Evolutionary conservation across 495 filamentous ascomycete species (phyloP), one percentile per base, ranked within the genome.

Genomic region (Letharia columbiana): DNA sequence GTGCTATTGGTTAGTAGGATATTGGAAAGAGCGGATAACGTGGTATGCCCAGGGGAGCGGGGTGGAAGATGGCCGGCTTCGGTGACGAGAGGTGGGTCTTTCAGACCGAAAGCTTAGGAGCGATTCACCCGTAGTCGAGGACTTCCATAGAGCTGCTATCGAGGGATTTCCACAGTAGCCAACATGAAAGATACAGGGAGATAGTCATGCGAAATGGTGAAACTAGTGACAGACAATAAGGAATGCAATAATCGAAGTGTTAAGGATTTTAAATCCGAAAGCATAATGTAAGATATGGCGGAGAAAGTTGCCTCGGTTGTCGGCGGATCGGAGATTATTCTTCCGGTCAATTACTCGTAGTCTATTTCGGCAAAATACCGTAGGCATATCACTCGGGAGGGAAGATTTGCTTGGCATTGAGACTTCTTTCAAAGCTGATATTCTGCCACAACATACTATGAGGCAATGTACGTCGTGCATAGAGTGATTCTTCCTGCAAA

Each of bases 121-220:
- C 31, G 15, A 37, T 57, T 66, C 49, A 66, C 35, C 63, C 63
- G 63, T 66, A 31, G 31, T 66, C 63, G 40, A 66, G 18, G 28
- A 59, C 63, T n/a, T 37, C 63, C 63, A 60, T 66, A 37, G 15
- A 23, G 31, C 11, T 57, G 54, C 54, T 57, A 37, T 57, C 33
- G 33, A 6, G 17, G 54, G 3, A 57, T 2, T 15, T 4, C 1
- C 13, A 3, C 17, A 37, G 31, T 37, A 37, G 31, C 54, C 4
- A 6, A 37, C 2, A 37, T 57, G 31, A 12, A 3, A 37, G 3
- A 23, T 11, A 15, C 1, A 57, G 33, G 33, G 33, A 37, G 13
- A 57, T 17, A 57, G 17, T 57, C 33, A 57, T 57, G 33, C 54
- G 54, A 20, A 37, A 20, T 57, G 31, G 33, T 37, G 12, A 37